Conservation (phyloP, 2,329 filamentous ascomycete genomes). For the Emmonsia crescens region DNA sequence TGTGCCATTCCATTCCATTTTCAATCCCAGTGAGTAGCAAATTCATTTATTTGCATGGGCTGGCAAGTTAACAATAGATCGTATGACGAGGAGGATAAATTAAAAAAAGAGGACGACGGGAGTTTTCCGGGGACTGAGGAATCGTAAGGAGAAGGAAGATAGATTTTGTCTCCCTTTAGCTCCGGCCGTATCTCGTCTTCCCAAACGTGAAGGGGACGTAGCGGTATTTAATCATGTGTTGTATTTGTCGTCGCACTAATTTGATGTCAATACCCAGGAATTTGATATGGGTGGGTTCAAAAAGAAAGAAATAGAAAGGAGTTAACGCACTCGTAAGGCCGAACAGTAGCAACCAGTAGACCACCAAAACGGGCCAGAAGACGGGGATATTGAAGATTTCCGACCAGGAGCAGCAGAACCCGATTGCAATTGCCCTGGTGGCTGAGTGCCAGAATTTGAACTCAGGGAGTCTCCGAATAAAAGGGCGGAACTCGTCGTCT, state of each 20-base stretch:
- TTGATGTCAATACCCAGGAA: conserved; percentile 6
- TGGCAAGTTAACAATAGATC: not conserved
- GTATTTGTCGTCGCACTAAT: conserved; percentile 93
- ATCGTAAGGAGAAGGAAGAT: not conserved
- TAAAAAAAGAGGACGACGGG: not conserved
- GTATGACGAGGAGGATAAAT: not conserved
- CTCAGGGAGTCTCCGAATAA: conserved; percentile 89
- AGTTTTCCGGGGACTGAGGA: not conserved
- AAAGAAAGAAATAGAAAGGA: not conserved
- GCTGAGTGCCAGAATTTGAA: conserved; percentile 99
- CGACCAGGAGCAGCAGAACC: conserved; percentile 85
- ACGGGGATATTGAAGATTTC: conserved; percentile 91
- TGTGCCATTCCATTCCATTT: not conserved
- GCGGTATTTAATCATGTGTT: conserved; percentile 99
- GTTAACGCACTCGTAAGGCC: conserved; percentile 72
- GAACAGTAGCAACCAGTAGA: conserved; percentile 98
- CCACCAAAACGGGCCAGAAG: conserved; percentile 96
- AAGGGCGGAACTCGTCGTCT: conserved; percentile 95
- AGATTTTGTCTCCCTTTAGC: conserved; percentile 1
- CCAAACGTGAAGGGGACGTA: conserved; percentile 91
- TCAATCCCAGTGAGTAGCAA: not conserved
- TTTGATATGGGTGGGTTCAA: not conserved
- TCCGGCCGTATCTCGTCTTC: conserved; percentile 61
- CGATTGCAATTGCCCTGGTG: conserved; percentile 73
- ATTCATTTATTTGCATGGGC: not conserved